Conservation (phyloP, 345 rosid genomes). For the Camelina hispida region DNA sequence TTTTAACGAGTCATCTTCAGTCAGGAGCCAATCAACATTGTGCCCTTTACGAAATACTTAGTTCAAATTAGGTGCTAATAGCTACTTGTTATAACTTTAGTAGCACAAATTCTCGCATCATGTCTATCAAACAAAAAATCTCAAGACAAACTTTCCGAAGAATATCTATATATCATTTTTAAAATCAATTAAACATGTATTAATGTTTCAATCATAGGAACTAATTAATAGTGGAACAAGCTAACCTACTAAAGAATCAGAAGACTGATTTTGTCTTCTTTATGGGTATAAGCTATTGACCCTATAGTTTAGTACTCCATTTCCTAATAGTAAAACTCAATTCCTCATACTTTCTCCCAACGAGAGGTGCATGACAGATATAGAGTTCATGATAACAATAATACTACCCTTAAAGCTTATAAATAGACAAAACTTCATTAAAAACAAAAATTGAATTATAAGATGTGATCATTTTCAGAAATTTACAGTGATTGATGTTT, state of each 20-base stretch:
- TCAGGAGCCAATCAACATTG: conserved; percentile 37
- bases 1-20: conserved; percentile 33
- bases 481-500: not conserved
- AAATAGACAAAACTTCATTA: not conserved
- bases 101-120: conserved; percentile 30
- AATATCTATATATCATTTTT: conserved; percentile 9
- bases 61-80: conserved; percentile 33
- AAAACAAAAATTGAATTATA: not conserved
- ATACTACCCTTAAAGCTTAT: not conserved
- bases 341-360: not conserved
- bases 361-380: not conserved
- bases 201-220: conserved; percentile 21
- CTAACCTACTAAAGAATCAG: conserved; percentile 27
- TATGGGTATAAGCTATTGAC: no score
- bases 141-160: conserved; percentile 30
- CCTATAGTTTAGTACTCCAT: no score
- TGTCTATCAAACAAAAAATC: conserved; percentile 22
- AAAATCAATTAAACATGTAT: conserved; percentile 16
- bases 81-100: conserved; percentile 29
- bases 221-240: conserved; percentile 7
- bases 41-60: conserved; percentile 24
- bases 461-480: not conserved
- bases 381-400: no score
- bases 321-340: not conserved
- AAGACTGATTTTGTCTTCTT: conserved; percentile 25